These are phyloP conservation scores for Tricholoma sp. DNA, from an alignment of 768 basidiomycete species.

Conservation along the genomic window DNA sequence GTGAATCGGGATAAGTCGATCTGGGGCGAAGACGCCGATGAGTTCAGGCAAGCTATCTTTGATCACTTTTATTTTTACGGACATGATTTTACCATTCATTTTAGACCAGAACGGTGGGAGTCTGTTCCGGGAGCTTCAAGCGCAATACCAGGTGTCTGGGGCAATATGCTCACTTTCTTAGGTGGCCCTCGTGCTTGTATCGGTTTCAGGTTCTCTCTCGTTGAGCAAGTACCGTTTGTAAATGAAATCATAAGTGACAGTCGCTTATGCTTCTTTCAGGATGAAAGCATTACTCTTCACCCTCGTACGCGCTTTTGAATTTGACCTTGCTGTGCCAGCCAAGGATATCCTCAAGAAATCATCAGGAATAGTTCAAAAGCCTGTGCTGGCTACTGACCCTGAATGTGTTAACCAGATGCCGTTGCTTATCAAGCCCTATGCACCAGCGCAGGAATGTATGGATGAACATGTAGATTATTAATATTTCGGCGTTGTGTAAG, in stretches of 20 bases:
- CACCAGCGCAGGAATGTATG: neutral
- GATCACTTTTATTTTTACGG: conserved; percentile 18
- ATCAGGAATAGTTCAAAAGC: conserved; percentile 38
- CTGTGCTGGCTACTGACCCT: conserved; percentile 35
- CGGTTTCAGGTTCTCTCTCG: conserved; percentile 58
- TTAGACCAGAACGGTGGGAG: conserved; percentile 68
- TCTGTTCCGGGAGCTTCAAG: conserved; percentile 36
- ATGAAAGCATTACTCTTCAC: conserved; percentile 40
- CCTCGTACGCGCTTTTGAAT: conserved; percentile 47
- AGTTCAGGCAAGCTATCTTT: conserved; percentile 46
- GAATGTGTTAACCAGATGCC: conserved; percentile 40
- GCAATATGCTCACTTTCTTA: conserved; percentile 55
- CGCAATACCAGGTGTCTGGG: conserved; percentile 55
- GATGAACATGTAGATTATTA: too few relatives aligned
- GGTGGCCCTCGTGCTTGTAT: conserved; percentile 65
- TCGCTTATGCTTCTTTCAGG: conserved; percentile 10
- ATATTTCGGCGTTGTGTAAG: too few relatives aligned
- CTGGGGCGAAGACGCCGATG: conserved; percentile 59
- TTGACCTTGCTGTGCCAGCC: conserved; percentile 47
- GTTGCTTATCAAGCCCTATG: conserved; percentile 28
- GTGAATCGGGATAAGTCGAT: conserved; percentile 47
- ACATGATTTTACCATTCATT: conserved; percentile 17
- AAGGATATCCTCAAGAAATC: conserved; percentile 35
- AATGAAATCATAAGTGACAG: neutral
- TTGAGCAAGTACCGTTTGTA: conserved; percentile 34